Conservation (phyloP, 176 grass and related monocot genomes). For the Oryza glaberrima region DNA sequence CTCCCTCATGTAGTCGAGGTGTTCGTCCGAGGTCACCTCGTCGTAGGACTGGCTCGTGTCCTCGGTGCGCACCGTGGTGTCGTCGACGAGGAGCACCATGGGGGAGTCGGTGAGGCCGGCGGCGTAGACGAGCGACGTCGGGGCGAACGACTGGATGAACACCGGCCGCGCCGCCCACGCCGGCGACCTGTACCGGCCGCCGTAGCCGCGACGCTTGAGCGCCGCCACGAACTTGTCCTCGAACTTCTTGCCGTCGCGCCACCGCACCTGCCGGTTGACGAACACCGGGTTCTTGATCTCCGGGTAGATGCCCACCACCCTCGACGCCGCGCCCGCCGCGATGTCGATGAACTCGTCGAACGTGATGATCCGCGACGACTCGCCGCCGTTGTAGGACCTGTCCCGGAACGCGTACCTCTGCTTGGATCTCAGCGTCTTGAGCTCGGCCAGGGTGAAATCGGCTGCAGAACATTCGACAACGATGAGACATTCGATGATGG, state of each 20-base stretch:
- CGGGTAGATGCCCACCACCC: conserved; percentile 58
- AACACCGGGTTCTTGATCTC: conserved; percentile 67
- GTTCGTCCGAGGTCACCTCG: conserved; percentile 54
- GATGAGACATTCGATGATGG: background rate
- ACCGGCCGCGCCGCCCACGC: conserved; percentile 33
- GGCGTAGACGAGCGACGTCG: conserved; percentile 47
- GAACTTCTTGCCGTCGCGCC: conserved; percentile 56
- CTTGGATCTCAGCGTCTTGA: conserved; percentile 53
- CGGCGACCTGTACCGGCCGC: conserved; percentile 46
- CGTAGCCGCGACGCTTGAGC: conserved; percentile 64
- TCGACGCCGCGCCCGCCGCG: conserved; percentile 39
- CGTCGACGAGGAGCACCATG: conserved; percentile 56
- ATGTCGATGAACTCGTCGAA: conserved; percentile 65
- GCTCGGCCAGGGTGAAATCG: conserved; percentile 62
- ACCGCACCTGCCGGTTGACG: conserved; percentile 55
- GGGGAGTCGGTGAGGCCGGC: conserved; percentile 48
- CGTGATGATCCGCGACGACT: conserved; percentile 54
- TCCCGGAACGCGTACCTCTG: conserved; percentile 52
- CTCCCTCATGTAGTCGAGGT: conserved; percentile 51
- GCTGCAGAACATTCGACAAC: background rate
- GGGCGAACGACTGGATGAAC: conserved; percentile 60
- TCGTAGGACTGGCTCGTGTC: conserved; percentile 63
- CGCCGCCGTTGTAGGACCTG: conserved; percentile 40
- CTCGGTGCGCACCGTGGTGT: conserved; percentile 51
- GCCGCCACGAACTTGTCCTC: conserved; percentile 58